These are phyloP conservation scores for Tetradesmus lagerheimii DNA, from an alignment of 139 green algal species.

Conservation along the genomic window DNA sequence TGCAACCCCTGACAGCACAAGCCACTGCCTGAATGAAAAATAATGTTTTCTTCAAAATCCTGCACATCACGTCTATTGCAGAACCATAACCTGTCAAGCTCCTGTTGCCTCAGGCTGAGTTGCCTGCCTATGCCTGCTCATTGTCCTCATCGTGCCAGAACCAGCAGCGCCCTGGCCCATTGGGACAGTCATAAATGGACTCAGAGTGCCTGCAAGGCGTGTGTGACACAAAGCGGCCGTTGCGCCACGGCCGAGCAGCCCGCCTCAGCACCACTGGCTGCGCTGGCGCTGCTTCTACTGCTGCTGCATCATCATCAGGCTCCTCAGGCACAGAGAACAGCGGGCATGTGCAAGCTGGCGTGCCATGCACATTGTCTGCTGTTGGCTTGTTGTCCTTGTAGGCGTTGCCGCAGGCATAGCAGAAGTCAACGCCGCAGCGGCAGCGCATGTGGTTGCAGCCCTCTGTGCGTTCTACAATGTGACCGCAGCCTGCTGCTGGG, in stretches of 20 bases:
- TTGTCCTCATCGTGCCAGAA: slow-evolving; percentile 54
- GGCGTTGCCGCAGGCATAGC: slow-evolving; percentile 59
- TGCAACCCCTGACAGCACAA: too few species aligned
- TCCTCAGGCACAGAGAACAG: slow-evolving; percentile 56
- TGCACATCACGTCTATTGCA: too few species aligned
- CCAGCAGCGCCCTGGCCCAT: slow-evolving; percentile 43
- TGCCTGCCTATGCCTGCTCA: not conserved
- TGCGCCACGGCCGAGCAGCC: not conserved
- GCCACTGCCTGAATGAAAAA: too few species aligned
- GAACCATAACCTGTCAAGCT: too few species aligned
- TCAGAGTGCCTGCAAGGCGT: slow-evolving; percentile 41
- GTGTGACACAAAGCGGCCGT: slow-evolving; percentile 29
- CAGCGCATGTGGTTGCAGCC: slow-evolving; percentile 71
- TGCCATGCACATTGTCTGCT: slow-evolving; percentile 57
- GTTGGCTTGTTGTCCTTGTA: slow-evolving; percentile 46
- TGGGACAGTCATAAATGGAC: slow-evolving; percentile 44
- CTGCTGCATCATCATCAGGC: not conserved
- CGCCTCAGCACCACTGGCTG: not conserved
- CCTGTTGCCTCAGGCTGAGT: too few species aligned
- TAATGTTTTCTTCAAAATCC: too few species aligned
- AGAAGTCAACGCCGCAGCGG: slow-evolving; percentile 61
- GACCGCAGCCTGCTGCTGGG: slow-evolving; percentile 52
- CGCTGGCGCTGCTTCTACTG: not conserved
- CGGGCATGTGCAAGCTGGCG: slow-evolving; percentile 42
- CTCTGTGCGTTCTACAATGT: slow-evolving; percentile 61